phyloP scores from a whole-genome alignment of 495 filamentous ascomycete genomes.

The Aspergillus haitiensis region DNA sequence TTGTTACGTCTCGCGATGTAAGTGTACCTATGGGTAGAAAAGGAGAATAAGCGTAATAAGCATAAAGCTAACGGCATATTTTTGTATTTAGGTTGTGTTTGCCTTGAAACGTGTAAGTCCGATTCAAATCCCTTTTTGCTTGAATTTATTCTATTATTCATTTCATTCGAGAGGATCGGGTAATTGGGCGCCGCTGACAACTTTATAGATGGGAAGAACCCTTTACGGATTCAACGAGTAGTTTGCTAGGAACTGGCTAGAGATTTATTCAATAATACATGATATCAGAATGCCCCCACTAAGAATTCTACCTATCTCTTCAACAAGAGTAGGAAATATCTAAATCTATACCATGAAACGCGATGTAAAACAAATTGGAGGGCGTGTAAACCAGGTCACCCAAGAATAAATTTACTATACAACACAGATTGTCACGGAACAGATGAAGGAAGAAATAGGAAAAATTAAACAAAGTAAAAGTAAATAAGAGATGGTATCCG shows the following conservation, averaged over 20 bases:
- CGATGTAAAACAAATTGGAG: neutral
- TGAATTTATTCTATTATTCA: neutral
- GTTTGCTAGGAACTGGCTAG: neutral
- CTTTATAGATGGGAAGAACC: conserved; percentile 21
- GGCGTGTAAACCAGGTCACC: neutral
- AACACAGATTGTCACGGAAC: conserved; percentile 18
- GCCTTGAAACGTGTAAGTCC: conserved; percentile 49
- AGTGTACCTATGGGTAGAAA: conserved; percentile 26
- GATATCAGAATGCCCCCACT: too few species aligned
- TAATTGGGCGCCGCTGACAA: conserved; percentile 1
- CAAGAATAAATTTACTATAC: conserved; percentile 20
- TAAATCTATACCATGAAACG: neutral
- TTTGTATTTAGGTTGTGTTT: conserved; percentile 56
- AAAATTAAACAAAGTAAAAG: conserved; percentile 11
- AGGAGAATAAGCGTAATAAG: neutral
- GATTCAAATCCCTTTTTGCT: neutral
- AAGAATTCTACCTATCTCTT: too few species aligned
- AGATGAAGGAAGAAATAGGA: conserved; percentile 19
- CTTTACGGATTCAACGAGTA: conserved; percentile 21
- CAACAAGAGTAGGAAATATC: too few species aligned
- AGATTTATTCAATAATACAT: too few species aligned
- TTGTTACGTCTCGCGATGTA: conserved; percentile 65
- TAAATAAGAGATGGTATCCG: conserved; percentile 18
- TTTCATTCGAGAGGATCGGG: neutral
- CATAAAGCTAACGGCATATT: neutral